Evolutionary conservation across 768 basidiomycete genomes (phyloP), one percentile per base, ranked within the genome.

Genomic region (Tephrocybe sp.): DNA sequence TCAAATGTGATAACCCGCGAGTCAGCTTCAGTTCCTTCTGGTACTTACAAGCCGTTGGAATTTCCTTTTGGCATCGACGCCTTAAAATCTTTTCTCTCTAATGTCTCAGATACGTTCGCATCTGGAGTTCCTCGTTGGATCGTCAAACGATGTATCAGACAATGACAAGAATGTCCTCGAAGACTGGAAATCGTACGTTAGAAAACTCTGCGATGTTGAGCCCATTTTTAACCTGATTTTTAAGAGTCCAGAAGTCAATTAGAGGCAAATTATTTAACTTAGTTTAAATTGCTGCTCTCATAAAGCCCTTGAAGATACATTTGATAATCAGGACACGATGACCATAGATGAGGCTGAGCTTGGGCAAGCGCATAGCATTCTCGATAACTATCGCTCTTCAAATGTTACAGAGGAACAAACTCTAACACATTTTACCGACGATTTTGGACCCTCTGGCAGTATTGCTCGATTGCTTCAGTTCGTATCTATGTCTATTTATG

Each of bases 151-250:
- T 16, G 34, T 54, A 39, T 42, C 56, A 43, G 52, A 50, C 26
- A 57, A 54, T 32, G 66, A 69, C 32, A 56, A 50, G 49, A 62
- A 56, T 40, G 45, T 58, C 12, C 45, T 68, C 8, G 60, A 67
- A 39, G 64, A 64, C 48, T 69, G 68, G 69, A 54, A 60, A 55
- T 61, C 59, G 69, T 71, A 54, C 45, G 61, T 57, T 26, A 23
- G 44, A 14, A 41, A 41, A 39, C 11, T 39, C 5, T 44, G 31
- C 39, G 20, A 48, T 33, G 17, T 16, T 13, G 3, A 39, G 14
- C 38, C 43, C 13, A 20, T 22, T 51, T 22, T 51, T 53, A 16
- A 49, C 44, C 16, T 45, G 41, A n/a, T 20, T 30, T 38, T 42
- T 14, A 51, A 60, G 59, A 8, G 36, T 60, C 20, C 45, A 53